Conservation (phyloP, 73 alveolate species). For the Paramecium biaurelia region DNA sequence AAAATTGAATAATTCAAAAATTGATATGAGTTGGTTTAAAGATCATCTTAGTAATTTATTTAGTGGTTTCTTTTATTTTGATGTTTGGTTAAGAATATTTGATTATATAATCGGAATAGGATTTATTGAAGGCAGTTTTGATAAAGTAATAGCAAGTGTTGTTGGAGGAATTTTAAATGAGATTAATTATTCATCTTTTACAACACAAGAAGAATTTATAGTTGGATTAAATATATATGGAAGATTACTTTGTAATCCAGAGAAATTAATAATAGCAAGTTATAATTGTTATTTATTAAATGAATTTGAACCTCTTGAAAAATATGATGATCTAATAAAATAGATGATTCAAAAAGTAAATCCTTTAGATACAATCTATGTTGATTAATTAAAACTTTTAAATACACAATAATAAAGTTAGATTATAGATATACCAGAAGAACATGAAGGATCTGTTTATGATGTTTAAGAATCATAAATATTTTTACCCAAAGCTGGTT, state of each 20-base stretch:
- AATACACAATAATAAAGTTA: neutral
- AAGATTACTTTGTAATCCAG: neutral
- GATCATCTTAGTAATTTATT: constrained; percentile 5
- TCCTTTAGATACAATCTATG: neutral
- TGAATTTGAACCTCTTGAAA: neutral
- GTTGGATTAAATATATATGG: constrained; percentile 1
- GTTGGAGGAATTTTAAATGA: neutral
- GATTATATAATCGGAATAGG: constrained; percentile 10
- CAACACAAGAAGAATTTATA: neutral
- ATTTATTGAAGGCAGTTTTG: neutral
- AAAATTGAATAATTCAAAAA: neutral
- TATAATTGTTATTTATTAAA: neutral
- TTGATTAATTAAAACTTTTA: neutral
- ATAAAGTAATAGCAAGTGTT: neutral
- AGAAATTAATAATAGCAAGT: neutral
- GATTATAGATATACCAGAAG: constrained; percentile 24
- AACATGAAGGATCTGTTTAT: constrained; percentile 36
- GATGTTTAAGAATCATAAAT: neutral
- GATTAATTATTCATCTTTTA: neutral
- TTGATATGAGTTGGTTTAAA: neutral
- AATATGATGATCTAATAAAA: neutral
- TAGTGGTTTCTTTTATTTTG: constrained; percentile 22
- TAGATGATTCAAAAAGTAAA: neutral
- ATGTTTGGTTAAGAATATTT: constrained; percentile 39
- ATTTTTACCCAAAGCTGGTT: neutral